Base-by-base conservation (phyloP, 2,329 filamentous ascomycete species). In the Trichoderma sp. region DNA sequence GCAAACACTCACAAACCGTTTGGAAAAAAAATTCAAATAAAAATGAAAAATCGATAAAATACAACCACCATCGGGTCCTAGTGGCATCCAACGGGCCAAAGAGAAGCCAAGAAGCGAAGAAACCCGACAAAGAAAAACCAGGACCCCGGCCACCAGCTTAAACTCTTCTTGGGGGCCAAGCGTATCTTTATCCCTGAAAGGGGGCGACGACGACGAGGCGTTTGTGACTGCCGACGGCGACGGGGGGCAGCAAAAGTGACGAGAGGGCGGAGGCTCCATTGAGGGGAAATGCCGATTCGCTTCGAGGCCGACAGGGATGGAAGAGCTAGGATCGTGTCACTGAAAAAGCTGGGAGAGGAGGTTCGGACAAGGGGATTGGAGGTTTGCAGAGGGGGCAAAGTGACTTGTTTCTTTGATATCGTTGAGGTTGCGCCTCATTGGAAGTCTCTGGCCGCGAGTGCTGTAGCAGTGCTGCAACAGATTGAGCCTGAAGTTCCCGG, bases 101-200 rank as follows among this genome's bases (percentile, higher is more conserved):
- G 25, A 32, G 32, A 52, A 50, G 17, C 59, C 25, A 15, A 50
- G 58, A 45, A 42, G 6, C 42, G 25, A 19, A 17, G 7, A 17
- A 48, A 25, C n/a, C n/a, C n/a, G n/a, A 25, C 25, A 35, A 19
- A 25, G 27, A 45, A 9, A 48, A 48, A 32, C 17, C 27, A 34
- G 2, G 27, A 50, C 29, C 22, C 59, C 10, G 59, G 59, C 22
- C 48, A 22, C 34, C 19, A 27, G 59, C 56, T 52, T 63, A 29
- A 39, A 39, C 59, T 45, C 37, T 42, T 57, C 61, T 35, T 34
- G 48, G 52, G 50, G 61, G 37, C 37, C 61, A 48, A 65, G 61
- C 61, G 61, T 65, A 65, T 65, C 61, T 65, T 53, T 65, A 57
- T 34, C 52, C 61, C 27, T 65, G 61, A 57, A 65, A 65, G 52